Conservation (phyloP, 306 rosid genomes). For the Pyrus betulifolia region DNA sequence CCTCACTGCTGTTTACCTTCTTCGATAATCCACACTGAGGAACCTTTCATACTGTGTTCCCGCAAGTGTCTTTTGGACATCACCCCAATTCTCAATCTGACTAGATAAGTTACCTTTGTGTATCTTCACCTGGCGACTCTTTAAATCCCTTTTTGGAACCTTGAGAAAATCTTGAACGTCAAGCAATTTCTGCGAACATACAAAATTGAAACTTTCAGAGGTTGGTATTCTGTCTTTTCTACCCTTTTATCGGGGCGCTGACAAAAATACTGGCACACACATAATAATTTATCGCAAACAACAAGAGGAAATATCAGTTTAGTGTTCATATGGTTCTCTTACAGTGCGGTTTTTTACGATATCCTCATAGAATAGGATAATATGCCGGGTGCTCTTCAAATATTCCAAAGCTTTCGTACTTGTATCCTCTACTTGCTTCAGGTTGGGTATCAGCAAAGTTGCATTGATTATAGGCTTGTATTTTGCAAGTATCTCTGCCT, state of each 20-base stretch:
- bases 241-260: background rate
- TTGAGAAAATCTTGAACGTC: conserved; percentile 80
- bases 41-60: conserved; percentile 64
- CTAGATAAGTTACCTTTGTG: conserved; percentile 64
- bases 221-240: background rate
- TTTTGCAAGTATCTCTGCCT: conserved; percentile 86
- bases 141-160: conserved; percentile 64
- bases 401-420: conserved; percentile 75
- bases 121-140: conserved; percentile 92
- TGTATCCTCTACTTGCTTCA: conserved; percentile 67
- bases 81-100: conserved; percentile 65
- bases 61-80: conserved; percentile 46
- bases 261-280: background rate
- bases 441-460: conserved; percentile 45
- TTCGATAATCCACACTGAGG: conserved; percentile 45
- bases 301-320: background rate
- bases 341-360: conserved; percentile 72
- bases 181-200: conserved; percentile 55
- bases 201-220: background rate
- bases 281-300: background rate
- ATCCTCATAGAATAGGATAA: conserved; percentile 77
- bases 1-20: conserved; percentile 27
- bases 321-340: conserved; percentile 22
- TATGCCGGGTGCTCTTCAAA: conserved; percentile 83
- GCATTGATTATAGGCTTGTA: conserved; percentile 84